phyloP scores from a whole-genome alignment of 768 basidiomycete species.

The Tricholomella constricta region DNA sequence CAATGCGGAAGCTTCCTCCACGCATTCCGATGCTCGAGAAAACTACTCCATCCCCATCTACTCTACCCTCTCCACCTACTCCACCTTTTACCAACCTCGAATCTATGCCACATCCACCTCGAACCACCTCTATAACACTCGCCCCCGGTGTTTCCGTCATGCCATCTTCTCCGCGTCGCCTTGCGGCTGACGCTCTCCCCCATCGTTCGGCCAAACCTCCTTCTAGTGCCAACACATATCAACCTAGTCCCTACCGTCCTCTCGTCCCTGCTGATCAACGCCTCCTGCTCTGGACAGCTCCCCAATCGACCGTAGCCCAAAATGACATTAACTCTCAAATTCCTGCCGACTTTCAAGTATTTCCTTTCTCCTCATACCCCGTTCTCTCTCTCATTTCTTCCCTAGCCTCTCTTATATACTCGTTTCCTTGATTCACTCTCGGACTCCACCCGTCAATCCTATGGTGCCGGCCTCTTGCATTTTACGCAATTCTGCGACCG shows the following conservation, averaged over 20 bases:
- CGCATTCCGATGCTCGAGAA: background rate
- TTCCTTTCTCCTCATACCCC: too few relatives aligned
- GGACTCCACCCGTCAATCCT: conserved; percentile 21
- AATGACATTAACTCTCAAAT: background rate
- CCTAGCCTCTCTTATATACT: too few relatives aligned
- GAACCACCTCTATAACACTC: too few relatives aligned
- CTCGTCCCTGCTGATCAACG: conserved; percentile 5
- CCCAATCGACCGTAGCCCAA: background rate
- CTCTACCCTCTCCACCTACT: too few relatives aligned
- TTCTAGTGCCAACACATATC: background rate
- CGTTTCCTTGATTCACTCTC: background rate
- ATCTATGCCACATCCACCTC: too few relatives aligned
- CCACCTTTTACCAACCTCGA: too few relatives aligned
- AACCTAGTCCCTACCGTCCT: background rate
- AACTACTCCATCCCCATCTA: too few relatives aligned
- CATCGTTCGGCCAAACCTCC: too few relatives aligned
- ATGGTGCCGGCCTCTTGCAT: background rate
- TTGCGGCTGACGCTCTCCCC: too few relatives aligned
- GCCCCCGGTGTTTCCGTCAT: too few relatives aligned
- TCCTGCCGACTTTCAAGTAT: background rate
- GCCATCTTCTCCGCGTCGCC: too few relatives aligned
- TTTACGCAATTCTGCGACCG: background rate
- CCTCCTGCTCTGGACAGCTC: background rate
- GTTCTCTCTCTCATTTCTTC: too few relatives aligned
- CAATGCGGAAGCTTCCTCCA: background rate